Evolutionary conservation across 345 rosid species (phyloP), one percentile per base, ranked within the genome.

Genomic region (Excoecaria cochinchinensis): DNA sequence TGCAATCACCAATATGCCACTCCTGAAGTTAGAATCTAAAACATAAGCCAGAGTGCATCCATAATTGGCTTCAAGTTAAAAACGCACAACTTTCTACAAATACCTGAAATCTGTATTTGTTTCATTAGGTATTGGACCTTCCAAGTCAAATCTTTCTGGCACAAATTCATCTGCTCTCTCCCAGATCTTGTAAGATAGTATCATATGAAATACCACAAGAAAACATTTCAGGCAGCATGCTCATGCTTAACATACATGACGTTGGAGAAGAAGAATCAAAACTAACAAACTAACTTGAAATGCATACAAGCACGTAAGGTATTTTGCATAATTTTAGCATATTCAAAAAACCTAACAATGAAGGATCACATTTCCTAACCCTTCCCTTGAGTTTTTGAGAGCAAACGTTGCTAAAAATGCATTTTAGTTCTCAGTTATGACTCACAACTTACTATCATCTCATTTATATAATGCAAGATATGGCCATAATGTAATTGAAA

Each of bases 31-130:
- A 78, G 48, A 47, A 69, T 55, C 46, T 31, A 46, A 77, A 17
- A 19, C 31, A 77, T 64, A 66, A 1, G 70, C 14, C 16, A 19
- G 53, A 62, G 14, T 36, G 31, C 8, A 48, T 17, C 11, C 4
- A 24, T 4, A 11, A 44, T 25, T 61, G 58, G 39, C 60, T 25
- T 1, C 6, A 51, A 22, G 39, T 46, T 31, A 31, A 31, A 31
- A 31, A 31, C 31, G 31, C 31, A 31, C 31, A 31, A 0, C 31
- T 31, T 31, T 31, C 31, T 31, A 71, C n/a, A 55, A 15, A 12
- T 71, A 94, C 99, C 91, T 92, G 86, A 91, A 92, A 81, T 95
- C 92, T 0, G 97, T 92, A 85, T 92, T 95, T 77, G 92, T 76
- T 88, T 95, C 99, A 22, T 92, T 95, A 67, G 99, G 99, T 17